phyloP scores from a whole-genome alignment of 495 filamentous ascomycete species.

The Sporormia fimetaria region DNA sequence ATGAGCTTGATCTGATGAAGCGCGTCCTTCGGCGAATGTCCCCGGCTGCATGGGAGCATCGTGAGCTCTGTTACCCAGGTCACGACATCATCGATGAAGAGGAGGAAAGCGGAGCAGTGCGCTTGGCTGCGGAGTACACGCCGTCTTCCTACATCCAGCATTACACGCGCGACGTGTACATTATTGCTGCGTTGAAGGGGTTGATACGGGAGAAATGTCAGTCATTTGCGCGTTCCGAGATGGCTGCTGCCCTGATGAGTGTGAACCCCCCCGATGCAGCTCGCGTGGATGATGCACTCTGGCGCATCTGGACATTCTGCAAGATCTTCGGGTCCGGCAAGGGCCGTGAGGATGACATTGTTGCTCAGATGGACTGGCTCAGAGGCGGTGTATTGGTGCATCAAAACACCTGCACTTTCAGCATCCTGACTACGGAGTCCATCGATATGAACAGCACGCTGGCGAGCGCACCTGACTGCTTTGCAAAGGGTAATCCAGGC shows the following conservation, averaged over 20 bases:
- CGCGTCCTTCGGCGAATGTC: conserved; percentile 45
- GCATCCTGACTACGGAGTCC: conserved; percentile 36
- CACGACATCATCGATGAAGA: conserved; percentile 38
- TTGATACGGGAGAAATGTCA: conserved; percentile 49
- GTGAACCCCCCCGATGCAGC: conserved; percentile 39
- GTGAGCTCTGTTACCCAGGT: conserved; percentile 51
- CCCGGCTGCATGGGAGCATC: conserved; percentile 54
- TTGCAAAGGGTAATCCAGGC: conserved; percentile 46
- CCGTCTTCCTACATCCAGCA: conserved; percentile 45
- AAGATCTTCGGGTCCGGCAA: conserved; percentile 52
- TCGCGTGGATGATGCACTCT: conserved; percentile 54
- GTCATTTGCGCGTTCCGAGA: conserved; percentile 48
- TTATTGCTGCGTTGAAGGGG: conserved; percentile 47
- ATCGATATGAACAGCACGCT: conserved; percentile 44
- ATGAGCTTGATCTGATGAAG: conserved; percentile 48
- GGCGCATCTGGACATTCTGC: conserved; percentile 62
- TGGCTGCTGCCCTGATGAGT: conserved; percentile 44
- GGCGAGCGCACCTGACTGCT: conserved; percentile 46
- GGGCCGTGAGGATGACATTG: conserved; percentile 48
- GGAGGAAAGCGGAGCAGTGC: no score
- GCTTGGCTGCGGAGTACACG: no score
- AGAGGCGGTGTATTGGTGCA: conserved; percentile 45
- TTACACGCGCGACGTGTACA: conserved; percentile 47
- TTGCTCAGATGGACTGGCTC: conserved; percentile 56
- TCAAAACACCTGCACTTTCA: conserved; percentile 31